Percentiles rank a stretch among this genome's conserved stretches.
Evolutionary conservation across 208 protist species (phyloP).

Genomic region (Acanthamoeba healyi): DNA sequence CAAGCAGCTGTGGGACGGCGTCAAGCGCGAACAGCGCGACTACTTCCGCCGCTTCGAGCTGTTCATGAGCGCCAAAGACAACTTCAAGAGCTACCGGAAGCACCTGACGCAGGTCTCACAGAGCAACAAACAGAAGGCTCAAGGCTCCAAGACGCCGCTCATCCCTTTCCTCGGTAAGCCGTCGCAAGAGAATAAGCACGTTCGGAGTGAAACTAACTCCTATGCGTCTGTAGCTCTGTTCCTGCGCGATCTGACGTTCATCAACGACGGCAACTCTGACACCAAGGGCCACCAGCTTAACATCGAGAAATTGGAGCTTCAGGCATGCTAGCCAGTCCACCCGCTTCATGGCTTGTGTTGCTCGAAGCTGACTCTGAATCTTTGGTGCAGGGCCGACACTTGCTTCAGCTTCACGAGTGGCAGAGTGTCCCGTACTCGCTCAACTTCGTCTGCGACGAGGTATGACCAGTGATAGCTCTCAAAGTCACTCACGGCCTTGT

Average conservation of each 20-base stretch:
- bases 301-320: conserved; percentile 10
- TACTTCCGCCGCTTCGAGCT: neutral
- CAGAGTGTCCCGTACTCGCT: neutral
- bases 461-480: too few relatives aligned
- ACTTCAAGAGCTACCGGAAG: conserved; percentile 27
- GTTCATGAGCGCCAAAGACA: neutral
- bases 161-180: neutral
- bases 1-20: neutral
- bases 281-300: conserved; percentile 28
- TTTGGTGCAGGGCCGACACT: too few relatives aligned
- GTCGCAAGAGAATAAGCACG: neutral
- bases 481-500: too few relatives aligned
- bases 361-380: too few relatives aligned
- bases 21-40: neutral
- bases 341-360: too few relatives aligned
- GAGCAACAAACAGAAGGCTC: neutral
- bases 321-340: neutral
- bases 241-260: conserved; percentile 40
- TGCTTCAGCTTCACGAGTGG: too few relatives aligned
- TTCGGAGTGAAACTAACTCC: too few relatives aligned
- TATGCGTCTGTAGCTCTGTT: neutral
- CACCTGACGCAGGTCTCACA: neutral
- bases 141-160: neutral
- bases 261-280: conserved; percentile 44
- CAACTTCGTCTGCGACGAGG: neutral